Evolutionary conservation across 768 basidiomycete genomes (phyloP).

Genomic region (Megacollybia marginata): DNA sequence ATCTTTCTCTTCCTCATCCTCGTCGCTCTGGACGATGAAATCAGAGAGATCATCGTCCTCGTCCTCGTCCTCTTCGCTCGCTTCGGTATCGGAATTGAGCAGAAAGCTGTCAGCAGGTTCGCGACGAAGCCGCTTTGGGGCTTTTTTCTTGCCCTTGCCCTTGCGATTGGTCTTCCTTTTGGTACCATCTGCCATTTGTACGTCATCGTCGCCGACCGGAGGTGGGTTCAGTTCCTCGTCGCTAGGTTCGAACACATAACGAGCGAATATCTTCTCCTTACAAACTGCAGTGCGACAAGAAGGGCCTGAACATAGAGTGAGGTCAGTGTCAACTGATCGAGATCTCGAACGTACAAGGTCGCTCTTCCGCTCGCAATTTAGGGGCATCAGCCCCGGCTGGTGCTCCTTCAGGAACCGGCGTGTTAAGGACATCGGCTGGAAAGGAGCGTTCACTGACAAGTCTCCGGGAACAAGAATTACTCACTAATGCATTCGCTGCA

Average conservation of each 20-base stretch:
- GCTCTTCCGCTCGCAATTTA: conserved; percentile 33
- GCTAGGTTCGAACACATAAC: conserved; percentile 54
- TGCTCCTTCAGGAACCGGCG: conserved; percentile 22
- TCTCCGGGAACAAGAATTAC: conserved; percentile 6
- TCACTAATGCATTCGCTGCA: conserved; percentile 53
- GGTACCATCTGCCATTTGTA: conserved; percentile 21
- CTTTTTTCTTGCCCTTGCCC: conserved; percentile 21
- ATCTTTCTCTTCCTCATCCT: conserved; percentile 50
- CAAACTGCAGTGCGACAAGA: conserved; percentile 49
- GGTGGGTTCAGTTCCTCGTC: conserved; percentile 31
- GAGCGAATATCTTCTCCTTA: conserved; percentile 41
- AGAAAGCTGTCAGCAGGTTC: conserved; percentile 16
- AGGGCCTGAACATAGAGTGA: conserved; percentile 35
- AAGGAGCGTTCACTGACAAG: too few species aligned
- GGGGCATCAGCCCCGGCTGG: conserved; percentile 22
- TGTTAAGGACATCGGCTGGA: conserved; percentile 29
- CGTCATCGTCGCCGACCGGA: conserved; percentile 22
- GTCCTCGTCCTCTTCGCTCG: conserved; percentile 25
- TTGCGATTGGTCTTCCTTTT: conserved; percentile 10
- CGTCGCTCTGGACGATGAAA: conserved; percentile 45
- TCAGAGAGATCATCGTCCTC: conserved; percentile 39
- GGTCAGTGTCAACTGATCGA: neutral
- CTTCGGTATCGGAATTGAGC: conserved; percentile 22
- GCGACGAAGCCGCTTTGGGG: conserved; percentile 9
- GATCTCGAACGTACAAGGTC: conserved; percentile 36